Evolutionary conservation across 129 eudicot genomes (phyloP).

Genomic region (Oenanthe sinensis): DNA sequence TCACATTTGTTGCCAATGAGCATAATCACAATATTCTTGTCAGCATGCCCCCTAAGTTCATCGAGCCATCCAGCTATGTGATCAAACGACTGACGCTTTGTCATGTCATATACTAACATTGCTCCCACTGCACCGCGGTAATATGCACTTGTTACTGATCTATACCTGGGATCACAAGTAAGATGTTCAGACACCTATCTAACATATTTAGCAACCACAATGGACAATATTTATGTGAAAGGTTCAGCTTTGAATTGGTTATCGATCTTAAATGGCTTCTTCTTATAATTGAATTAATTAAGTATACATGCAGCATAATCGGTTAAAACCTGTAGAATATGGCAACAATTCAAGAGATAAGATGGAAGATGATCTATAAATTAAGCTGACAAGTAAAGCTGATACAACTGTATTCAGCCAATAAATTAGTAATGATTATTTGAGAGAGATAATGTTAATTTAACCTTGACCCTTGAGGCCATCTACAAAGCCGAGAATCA

Average conservation of each 20-base stretch:
- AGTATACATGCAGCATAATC: too few relatives aligned
- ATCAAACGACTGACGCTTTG: slow-evolving; percentile 36
- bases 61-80: slow-evolving; percentile 40
- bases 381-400: too few relatives aligned
- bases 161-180: slow-evolving; percentile 17
- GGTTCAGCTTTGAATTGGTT: neutral
- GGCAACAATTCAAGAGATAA: too few relatives aligned
- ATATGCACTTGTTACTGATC: slow-evolving; percentile 43
- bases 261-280: neutral
- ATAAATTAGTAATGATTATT: too few relatives aligned
- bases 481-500: neutral
- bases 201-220: neutral
- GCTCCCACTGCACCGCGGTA: slow-evolving; percentile 50
- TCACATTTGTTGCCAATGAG: slow-evolving; percentile 38
- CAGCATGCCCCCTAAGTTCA: slow-evolving; percentile 35
- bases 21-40: slow-evolving; percentile 22
- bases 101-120: slow-evolving; percentile 40
- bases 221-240: neutral
- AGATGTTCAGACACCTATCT: neutral
- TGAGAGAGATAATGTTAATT: neutral
- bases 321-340: neutral
- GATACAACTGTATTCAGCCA: neutral
- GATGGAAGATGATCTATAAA: too few relatives aligned
- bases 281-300: neutral
- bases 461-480: neutral